A percentile compares a stretch with the other conserved stretches of the same genome.
These are phyloP conservation scores for Trypanosoma lewisi DNA, from an alignment of 208 protist genomes.

Conservation along the genomic window DNA sequence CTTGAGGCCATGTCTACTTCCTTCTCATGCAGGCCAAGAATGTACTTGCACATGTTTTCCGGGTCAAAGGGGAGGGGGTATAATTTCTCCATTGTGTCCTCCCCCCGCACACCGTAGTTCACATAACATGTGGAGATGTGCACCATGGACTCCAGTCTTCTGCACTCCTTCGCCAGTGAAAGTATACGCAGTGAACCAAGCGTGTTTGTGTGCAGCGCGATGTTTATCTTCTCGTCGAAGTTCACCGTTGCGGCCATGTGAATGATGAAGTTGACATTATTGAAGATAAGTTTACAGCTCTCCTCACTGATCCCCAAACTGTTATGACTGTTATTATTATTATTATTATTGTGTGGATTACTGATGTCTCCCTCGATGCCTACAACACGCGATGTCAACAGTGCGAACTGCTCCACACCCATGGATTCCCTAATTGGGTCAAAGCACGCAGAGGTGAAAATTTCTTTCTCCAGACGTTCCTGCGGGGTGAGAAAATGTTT, in stretches of 20 bases:
- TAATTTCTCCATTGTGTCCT: conserved; percentile 59
- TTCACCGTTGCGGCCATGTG: conserved; percentile 89
- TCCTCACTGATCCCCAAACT: conserved; percentile 59
- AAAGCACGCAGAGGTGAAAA: conserved; percentile 74
- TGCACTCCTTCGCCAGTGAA: conserved; percentile 66
- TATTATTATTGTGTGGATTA: too few species aligned
- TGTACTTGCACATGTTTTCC: conserved; percentile 71
- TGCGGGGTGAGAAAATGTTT: conserved; percentile 60
- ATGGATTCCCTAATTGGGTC: conserved; percentile 53
- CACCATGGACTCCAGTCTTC: conserved; percentile 70
- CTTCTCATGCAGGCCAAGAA: conserved; percentile 53
- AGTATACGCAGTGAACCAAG: conserved; percentile 76
- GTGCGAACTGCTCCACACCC: conserved; percentile 58
- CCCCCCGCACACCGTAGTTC: conserved; percentile 63
- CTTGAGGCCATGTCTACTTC: conserved; percentile 42
- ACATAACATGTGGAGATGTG: conserved; percentile 90
- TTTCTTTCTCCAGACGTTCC: conserved; percentile 76
- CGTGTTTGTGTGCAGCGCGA: conserved; percentile 82
- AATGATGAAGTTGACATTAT: conserved; percentile 65
- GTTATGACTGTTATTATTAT: too few species aligned
- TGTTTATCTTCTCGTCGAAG: conserved; percentile 78
- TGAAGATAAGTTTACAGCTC: conserved; percentile 41
- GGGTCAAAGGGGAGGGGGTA: conserved; percentile 82
- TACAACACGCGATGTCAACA: conserved; percentile 45
- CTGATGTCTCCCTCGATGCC: conserved; percentile 75